Base-by-base conservation (phyloP, 2,329 filamentous ascomycete genomes). In the Epichloe scottii region DNA sequence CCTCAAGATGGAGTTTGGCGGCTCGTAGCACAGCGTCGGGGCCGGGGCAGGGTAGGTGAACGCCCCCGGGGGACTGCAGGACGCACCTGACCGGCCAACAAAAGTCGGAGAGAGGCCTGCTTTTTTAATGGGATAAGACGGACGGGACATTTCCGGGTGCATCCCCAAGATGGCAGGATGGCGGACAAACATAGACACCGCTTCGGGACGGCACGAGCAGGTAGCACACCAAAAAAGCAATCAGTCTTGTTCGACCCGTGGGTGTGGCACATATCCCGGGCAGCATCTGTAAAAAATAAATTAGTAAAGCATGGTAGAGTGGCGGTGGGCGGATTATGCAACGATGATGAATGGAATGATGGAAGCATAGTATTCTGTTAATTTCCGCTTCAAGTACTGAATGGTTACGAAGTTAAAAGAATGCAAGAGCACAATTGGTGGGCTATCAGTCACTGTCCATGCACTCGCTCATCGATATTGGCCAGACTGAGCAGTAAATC, bases 1-100 rank as follows among this genome's bases (percentile, higher is more conserved):
- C 50, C 68, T 98, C 63, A 93, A 94, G 76, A 94, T 97, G 87
- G 77, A 95, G 66, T 97, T 98, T 76, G 81, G 80, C 5, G 69
- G 71, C 42, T 66, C 59, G 59, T 51, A 46, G 44, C 41, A 53
- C 38, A 46, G 12, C 35, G 23, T 42, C 19, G 40, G 39, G 38
- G 47, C 26, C 41, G 38, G 48, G 19, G 44, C 19, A 49, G 6
- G n/a, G 11, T 23, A 40, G 39, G 3, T 12, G 15, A 17, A 17
- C 33, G 2, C 21, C 39, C 48, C 50, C 35, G 37, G 34, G n/a
- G 34, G 34, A 33, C 35, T 40, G 44, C 49, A 48, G 35, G 40
- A 48, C 45, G 49, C 47, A 50, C 17, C 39, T 46, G n/a, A n/a
- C 40, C 44, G 17, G 44, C n/a, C 23, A 44, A n/a, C 15, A n/a